Conservation (phyloP, 768 basidiomycete species). For the Pluteus cervinus region DNA sequence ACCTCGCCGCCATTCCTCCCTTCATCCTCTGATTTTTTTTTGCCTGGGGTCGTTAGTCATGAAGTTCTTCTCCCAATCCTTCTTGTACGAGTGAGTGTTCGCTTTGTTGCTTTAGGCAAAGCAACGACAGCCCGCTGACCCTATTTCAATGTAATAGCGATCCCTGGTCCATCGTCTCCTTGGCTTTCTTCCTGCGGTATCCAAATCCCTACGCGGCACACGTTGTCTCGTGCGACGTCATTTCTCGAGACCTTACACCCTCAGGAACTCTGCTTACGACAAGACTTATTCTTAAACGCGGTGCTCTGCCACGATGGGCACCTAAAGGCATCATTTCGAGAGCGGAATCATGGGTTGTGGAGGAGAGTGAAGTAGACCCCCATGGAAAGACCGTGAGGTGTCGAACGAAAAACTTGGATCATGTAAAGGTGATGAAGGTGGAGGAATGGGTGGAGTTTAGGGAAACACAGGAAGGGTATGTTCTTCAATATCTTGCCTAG, state of each 20-base stretch:
- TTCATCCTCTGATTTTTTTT: too few species aligned
- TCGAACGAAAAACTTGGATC: slow-evolving; percentile 85
- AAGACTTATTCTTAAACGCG: slow-evolving; percentile 87
- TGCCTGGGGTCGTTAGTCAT: slow-evolving; percentile 33
- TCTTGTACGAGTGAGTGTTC: slow-evolving; percentile 44
- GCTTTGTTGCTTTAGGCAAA: too few species aligned
- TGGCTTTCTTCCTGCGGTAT: slow-evolving; percentile 93
- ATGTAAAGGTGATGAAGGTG: slow-evolving; percentile 91
- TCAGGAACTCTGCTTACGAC: slow-evolving; percentile 78
- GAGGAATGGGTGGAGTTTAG: slow-evolving; percentile 74
- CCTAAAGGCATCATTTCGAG: slow-evolving; percentile 76
- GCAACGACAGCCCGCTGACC: too few species aligned
- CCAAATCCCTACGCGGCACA: slow-evolving; percentile 94
- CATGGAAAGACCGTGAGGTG: slow-evolving; percentile 71
- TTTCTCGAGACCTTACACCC: slow-evolving; percentile 72
- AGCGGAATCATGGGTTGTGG: slow-evolving; percentile 91
- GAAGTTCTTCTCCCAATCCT: slow-evolving; percentile 54
- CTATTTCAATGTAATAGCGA: slow-evolving; percentile 45
- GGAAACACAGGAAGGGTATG: slow-evolving; percentile 67
- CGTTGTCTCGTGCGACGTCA: slow-evolving; percentile 92
- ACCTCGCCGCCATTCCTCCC: too few species aligned
- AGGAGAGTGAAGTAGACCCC: slow-evolving; percentile 92
- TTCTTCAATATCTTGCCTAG: slow-evolving; percentile 6
- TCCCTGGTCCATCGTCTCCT: slow-evolving; percentile 87
- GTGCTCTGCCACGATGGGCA: slow-evolving; percentile 89